Conservation (phyloP, 2,329 filamentous ascomycete genomes). For the Pestalotiopsis sp. region DNA sequence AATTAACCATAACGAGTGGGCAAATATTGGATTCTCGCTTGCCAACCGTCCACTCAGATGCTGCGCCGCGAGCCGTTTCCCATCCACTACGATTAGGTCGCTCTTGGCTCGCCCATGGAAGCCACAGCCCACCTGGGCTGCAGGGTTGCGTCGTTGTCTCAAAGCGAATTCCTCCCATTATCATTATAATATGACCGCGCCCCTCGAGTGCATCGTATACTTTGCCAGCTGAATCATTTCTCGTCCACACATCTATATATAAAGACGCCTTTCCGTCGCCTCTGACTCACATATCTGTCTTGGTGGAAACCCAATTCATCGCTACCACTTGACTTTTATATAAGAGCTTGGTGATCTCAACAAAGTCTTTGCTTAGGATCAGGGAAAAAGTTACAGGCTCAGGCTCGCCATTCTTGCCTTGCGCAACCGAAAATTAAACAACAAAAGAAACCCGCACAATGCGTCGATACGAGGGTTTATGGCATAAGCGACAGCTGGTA, state of each 20-base stretch:
- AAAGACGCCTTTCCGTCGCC: too few species aligned
- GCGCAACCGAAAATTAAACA: neutral
- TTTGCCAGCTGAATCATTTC: too few species aligned
- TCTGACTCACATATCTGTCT: too few species aligned
- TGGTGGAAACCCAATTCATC: too few species aligned
- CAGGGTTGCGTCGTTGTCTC: neutral
- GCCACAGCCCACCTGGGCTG: neutral
- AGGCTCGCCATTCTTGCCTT: neutral
- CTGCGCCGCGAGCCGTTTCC: neutral
- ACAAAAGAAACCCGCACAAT: constrained; percentile 7
- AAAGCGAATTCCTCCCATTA: neutral
- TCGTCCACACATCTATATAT: too few species aligned
- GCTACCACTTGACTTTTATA: too few species aligned
- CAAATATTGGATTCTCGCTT: neutral
- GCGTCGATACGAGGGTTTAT: constrained; percentile 17
- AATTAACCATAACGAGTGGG: neutral
- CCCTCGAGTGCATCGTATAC: neutral
- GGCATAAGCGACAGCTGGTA: constrained; percentile 20
- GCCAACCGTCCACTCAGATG: neutral
- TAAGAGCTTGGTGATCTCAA: neutral
- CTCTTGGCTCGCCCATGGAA: neutral
- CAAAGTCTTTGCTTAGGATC: neutral
- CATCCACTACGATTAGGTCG: neutral
- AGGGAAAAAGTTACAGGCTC: neutral
- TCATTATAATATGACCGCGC: neutral